A percentile compares a stretch with the other conserved stretches of the same genome.
Evolutionary conservation across 2,329 filamentous ascomycete genomes (phyloP).

Genomic region (Torrubiella hemipterigena): DNA sequence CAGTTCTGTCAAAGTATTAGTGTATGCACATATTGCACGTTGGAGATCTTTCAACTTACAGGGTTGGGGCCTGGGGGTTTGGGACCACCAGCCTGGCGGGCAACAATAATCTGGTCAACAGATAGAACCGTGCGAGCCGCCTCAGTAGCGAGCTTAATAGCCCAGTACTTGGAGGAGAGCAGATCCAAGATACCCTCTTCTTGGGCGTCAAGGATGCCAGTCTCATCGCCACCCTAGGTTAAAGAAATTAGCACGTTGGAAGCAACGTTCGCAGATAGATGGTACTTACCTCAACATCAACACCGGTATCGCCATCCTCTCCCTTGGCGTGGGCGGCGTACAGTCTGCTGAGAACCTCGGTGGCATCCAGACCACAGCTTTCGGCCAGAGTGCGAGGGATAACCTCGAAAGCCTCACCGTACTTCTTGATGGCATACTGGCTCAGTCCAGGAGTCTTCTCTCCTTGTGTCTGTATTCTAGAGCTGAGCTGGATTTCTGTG

Average conservation of each 20-base stretch:
- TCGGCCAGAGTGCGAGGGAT: constrained; percentile 89
- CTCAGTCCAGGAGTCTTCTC: constrained; percentile 88
- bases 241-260: not conserved
- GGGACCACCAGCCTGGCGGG: constrained; percentile 89
- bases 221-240: constrained; percentile 57
- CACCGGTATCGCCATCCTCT: constrained; percentile 79
- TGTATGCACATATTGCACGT: not conserved
- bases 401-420: constrained; percentile 93
- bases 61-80: constrained; percentile 94
- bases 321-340: constrained; percentile 90
- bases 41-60: constrained; percentile 39
- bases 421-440: constrained; percentile 97
- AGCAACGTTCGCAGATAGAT: not conserved
- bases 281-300: constrained; percentile 67
- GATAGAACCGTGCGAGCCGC: constrained; percentile 86
- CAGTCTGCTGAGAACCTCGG: constrained; percentile 84
- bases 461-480: constrained; percentile 79
- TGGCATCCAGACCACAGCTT: constrained; percentile 89
- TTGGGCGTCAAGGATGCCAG: constrained; percentile 74
- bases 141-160: constrained; percentile 93
- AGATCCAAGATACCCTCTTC: constrained; percentile 87
- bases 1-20: constrained; percentile 33
- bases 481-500: constrained; percentile 85
- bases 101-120: constrained; percentile 98
- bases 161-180: constrained; percentile 87